Evolutionary conservation across 164 flowering plant genomes (phyloP), one percentile per base, ranked within the genome.

Genomic region (Vitis rupestris): DNA sequence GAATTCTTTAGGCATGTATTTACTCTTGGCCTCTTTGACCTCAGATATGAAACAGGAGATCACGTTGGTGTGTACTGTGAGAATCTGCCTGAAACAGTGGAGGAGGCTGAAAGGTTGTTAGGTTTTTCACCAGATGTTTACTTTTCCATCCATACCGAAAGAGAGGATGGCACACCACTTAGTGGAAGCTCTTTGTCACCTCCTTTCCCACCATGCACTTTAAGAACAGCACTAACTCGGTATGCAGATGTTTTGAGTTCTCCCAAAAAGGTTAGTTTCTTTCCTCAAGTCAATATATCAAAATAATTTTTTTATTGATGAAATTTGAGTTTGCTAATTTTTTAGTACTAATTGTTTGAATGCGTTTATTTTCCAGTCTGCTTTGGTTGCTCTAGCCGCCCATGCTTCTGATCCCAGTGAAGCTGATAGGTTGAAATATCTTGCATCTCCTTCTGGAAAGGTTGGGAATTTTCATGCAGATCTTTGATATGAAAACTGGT

Each of bases 361-460:
- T 54, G 8, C 49, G 2, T 60, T 7, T 71, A 10, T 63, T 37
- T 74, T 71, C 49, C 87, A 96, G 99, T 83, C 99, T 72, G 91
- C 94, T 57, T 78, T 96, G 57, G 72, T 88, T 70, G 99, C 99
- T 31, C 76, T 96, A 69, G 99, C 98, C 16, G 88, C 97, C 77
- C 85, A 93, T 84, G 97, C 99, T 67, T 88, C 97, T 79, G 90
- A 91, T 74, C 84, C 88, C 31, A 81, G 77, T 80, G 99, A 96
- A 78, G 98, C 95, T 72, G 98, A 91, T 14, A 81, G 90, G 63
- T 71, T 96, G 60, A 89, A 80, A 75, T 80, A 81, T 80, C 95
- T 93, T 69, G 96, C 99, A 61, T 96, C 99, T 49, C 94, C 99
- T 72, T 89, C 88, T 83, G 98, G 99, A 73, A 96, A 96, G 98